phyloP scores from a whole-genome alignment of 2,329 filamentous ascomycete genomes.

The Epichloe gansuensis region DNA sequence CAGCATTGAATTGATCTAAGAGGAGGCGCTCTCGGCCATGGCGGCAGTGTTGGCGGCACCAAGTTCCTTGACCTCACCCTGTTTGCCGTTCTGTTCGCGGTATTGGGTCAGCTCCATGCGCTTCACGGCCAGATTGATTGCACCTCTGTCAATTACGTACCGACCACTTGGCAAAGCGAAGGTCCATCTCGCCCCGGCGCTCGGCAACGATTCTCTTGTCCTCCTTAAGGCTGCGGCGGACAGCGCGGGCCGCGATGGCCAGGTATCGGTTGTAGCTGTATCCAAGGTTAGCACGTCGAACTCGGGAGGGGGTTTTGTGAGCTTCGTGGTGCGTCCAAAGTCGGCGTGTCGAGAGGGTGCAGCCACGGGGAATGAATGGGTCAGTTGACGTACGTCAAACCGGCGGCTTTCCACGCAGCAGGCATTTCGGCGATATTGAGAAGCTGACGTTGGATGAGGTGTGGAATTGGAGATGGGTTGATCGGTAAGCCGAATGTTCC shows the following conservation, averaged over 20 bases:
- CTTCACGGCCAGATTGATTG: background rate
- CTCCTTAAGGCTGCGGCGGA: slow-evolving; percentile 96
- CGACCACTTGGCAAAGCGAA: slow-evolving; percentile 91
- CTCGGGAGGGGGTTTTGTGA: background rate
- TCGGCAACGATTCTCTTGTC: slow-evolving; percentile 78
- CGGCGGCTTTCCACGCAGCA: slow-evolving; percentile 97
- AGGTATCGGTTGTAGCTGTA: slow-evolving; percentile 99
- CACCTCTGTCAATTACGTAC: slow-evolving; percentile 38
- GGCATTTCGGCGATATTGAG: slow-evolving; percentile 60
- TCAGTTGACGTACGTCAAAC: slow-evolving; percentile 68
- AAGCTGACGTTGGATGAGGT: slow-evolving; percentile 11
- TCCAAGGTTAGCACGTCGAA: slow-evolving; percentile 1
- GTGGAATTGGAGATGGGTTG: slow-evolving; percentile 19
- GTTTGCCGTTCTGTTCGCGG: slow-evolving; percentile 76
- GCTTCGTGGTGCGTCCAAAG: background rate
- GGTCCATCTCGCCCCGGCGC: slow-evolving; percentile 77
- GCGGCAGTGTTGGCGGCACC: slow-evolving; percentile 39
- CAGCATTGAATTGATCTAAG: slow-evolving; percentile 13
- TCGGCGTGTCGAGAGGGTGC: background rate
- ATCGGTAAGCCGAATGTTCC: slow-evolving; percentile 21
- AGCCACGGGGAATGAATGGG: slow-evolving; percentile 5
- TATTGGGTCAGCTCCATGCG: slow-evolving; percentile 15
- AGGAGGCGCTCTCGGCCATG: slow-evolving; percentile 26
- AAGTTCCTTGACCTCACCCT: slow-evolving; percentile 71
- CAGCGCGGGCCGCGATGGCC: slow-evolving; percentile 82